Evolutionary conservation across 2,329 filamentous ascomycete species (phyloP).

Genomic region (Coniochaeta sp.): DNA sequence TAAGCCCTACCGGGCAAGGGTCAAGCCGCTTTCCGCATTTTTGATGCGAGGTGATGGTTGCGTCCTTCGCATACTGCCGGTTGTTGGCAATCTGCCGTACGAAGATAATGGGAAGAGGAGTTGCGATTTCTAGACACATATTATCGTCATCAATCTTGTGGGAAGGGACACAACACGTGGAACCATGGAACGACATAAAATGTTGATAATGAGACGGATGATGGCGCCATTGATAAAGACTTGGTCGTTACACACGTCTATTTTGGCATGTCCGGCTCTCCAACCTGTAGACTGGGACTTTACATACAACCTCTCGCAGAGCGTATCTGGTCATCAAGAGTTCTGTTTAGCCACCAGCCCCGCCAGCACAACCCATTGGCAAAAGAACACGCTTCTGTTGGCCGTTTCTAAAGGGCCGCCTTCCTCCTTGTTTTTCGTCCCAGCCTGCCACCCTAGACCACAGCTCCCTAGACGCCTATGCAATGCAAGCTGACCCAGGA

Average conservation of each 20-base stretch:
- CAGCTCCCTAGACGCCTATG: slow-evolving; percentile 4
- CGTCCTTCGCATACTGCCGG: neutral
- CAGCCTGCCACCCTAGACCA: neutral
- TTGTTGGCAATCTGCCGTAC: neutral
- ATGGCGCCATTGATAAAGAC: slow-evolving; percentile 1
- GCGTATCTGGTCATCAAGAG: slow-evolving; percentile 1
- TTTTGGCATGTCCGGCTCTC: neutral
- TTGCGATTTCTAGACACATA: neutral
- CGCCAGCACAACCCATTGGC: neutral
- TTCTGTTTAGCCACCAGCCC: neutral
- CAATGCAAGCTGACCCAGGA: slow-evolving; percentile 6
- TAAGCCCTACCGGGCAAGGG: neutral
- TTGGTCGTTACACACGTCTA: neutral
- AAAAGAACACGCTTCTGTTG: neutral
- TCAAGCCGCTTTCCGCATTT: neutral
- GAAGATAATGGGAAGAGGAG: neutral
- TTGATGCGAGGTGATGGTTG: neutral
- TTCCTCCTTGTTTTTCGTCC: neutral
- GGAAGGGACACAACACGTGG: neutral
- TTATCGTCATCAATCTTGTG: neutral
- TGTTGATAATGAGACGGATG: neutral
- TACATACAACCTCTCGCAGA: neutral
- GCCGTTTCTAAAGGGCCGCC: neutral
- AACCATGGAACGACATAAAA: neutral
- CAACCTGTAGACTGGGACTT: neutral